A percentile compares a stretch with the other conserved stretches of the same genome.
These are phyloP conservation scores for Cyclotella kingstonii DNA, from an alignment of 108 stramenopile species.

Conservation along the genomic window DNA sequence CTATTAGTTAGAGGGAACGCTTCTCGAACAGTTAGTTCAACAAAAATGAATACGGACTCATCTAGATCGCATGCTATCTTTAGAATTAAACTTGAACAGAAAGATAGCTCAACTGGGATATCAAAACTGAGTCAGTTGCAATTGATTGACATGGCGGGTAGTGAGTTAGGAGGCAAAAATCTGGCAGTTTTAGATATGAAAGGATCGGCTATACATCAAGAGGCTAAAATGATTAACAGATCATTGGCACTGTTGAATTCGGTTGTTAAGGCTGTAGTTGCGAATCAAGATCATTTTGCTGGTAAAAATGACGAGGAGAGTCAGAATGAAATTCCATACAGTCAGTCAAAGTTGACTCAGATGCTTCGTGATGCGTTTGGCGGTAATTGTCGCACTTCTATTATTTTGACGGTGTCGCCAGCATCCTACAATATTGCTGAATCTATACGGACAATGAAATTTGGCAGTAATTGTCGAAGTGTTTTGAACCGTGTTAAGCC, in stretches of 20 bases:
- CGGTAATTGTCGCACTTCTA: constrained; percentile 76
- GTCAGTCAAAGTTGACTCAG: constrained; percentile 78
- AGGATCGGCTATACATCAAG: constrained; percentile 53
- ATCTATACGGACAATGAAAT: constrained; percentile 79
- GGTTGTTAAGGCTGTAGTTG: constrained; percentile 67
- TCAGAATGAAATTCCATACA: constrained; percentile 44
- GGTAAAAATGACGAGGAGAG: constrained; percentile 28
- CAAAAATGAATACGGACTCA: constrained; percentile 80
- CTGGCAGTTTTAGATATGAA: constrained; percentile 9
- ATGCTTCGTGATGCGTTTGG: constrained; percentile 82
- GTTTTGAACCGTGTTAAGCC: constrained; percentile 54
- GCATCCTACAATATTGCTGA: constrained; percentile 78
- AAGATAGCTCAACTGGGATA: constrained; percentile 45
- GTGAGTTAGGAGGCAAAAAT: constrained; percentile 57
- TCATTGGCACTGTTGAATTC: constrained; percentile 70
- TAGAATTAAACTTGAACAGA: constrained; percentile 64
- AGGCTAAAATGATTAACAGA: constrained; percentile 80
- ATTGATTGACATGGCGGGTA: constrained; percentile 89
- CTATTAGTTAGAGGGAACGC: constrained; percentile 76
- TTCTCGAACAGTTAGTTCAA: constrained; percentile 69
- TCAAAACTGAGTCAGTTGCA: constrained; percentile 54
- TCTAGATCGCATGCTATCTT: constrained; percentile 86
- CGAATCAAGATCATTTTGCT: constrained; percentile 47
- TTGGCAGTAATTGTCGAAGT: constrained; percentile 64
- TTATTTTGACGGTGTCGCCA: constrained; percentile 85